Percentiles rank a stretch among this genome's conserved stretches.
Conservation (phyloP, 2,329 filamentous ascomycete genomes). For the Phaeosphaeria sp. region DNA sequence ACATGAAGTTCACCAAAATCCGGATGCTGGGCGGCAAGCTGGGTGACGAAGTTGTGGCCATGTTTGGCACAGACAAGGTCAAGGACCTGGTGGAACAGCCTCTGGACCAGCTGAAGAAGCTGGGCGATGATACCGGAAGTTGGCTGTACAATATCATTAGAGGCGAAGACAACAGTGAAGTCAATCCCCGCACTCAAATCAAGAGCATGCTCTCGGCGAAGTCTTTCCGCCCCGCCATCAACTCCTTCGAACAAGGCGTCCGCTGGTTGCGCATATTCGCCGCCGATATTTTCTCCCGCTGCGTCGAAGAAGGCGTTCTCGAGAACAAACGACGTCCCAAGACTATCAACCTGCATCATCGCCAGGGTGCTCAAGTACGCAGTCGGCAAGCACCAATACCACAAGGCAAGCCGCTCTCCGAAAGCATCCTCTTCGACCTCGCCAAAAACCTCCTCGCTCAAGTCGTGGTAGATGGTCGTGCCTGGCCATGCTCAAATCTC, state of each 20-base stretch:
- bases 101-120: constrained; percentile 74
- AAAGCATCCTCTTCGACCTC: constrained; percentile 74
- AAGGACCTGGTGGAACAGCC: constrained; percentile 75
- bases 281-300: constrained; percentile 86
- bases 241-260: constrained; percentile 75
- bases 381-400: constrained; percentile 81
- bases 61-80: constrained; percentile 81
- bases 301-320: constrained; percentile 88
- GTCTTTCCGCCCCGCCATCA: constrained; percentile 86
- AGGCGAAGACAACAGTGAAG: constrained; percentile 85
- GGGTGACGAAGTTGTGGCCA: constrained; percentile 82
- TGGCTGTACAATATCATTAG: constrained; percentile 88
- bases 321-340: constrained; percentile 87
- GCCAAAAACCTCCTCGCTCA: constrained; percentile 79
- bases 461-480: constrained; percentile 75
- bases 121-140: constrained; percentile 82
- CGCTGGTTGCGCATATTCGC: constrained; percentile 91
- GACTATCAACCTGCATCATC: constrained; percentile 83
- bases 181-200: constrained; percentile 89
- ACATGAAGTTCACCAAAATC: constrained; percentile 94
- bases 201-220: constrained; percentile 98
- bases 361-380: constrained; percentile 73
- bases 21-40: constrained; percentile 94
- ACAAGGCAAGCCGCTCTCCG: constrained; percentile 74
- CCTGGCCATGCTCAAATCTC: constrained; percentile 92